Percentiles rank a stretch among this genome's conserved stretches.
Conservation (phyloP, 192 early-diverging fungal genomes). For the Coemansia sp. region DNA sequence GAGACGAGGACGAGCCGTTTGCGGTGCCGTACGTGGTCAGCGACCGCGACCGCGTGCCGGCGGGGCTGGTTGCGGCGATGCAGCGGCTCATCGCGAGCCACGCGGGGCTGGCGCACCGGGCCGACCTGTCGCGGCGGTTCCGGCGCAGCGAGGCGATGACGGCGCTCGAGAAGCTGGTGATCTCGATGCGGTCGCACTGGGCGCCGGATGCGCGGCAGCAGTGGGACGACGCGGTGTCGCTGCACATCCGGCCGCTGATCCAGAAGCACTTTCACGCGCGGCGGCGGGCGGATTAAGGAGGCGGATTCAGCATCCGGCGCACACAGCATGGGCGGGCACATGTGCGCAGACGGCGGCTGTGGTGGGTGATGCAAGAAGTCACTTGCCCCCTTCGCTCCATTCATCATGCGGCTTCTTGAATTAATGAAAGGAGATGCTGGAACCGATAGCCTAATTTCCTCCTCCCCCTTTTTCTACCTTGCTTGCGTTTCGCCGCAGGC, state of each 20-base stretch:
- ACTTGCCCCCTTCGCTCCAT: too few species aligned
- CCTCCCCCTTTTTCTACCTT: too few species aligned
- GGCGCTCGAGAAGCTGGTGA: slow-evolving; percentile 65
- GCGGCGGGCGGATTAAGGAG: neutral
- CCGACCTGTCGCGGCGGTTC: slow-evolving; percentile 61
- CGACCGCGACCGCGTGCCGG: slow-evolving; percentile 47
- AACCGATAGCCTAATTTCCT: too few species aligned
- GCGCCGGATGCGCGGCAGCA: slow-evolving; percentile 17
- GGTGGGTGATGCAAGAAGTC: too few species aligned
- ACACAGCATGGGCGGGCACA: too few species aligned
- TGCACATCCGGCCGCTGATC: slow-evolving; percentile 38
- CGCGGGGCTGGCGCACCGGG: slow-evolving; percentile 52
- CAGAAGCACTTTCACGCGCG: slow-evolving; percentile 24
- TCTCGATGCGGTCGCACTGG: slow-evolving; percentile 60
- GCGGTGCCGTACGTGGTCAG: slow-evolving; percentile 44
- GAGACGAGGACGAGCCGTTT: slow-evolving; percentile 11
- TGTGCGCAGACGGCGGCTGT: too few species aligned
- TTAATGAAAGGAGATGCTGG: too few species aligned
- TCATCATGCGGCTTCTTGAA: too few species aligned
- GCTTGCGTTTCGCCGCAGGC: too few species aligned
- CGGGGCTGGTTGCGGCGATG: slow-evolving; percentile 58
- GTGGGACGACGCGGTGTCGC: slow-evolving; percentile 41
- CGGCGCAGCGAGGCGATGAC: slow-evolving; percentile 56
- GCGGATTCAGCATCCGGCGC: too few species aligned
- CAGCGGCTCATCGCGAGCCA: slow-evolving; percentile 64